Conservation (phyloP, 768 basidiomycete species). For the Trametes punicea region DNA sequence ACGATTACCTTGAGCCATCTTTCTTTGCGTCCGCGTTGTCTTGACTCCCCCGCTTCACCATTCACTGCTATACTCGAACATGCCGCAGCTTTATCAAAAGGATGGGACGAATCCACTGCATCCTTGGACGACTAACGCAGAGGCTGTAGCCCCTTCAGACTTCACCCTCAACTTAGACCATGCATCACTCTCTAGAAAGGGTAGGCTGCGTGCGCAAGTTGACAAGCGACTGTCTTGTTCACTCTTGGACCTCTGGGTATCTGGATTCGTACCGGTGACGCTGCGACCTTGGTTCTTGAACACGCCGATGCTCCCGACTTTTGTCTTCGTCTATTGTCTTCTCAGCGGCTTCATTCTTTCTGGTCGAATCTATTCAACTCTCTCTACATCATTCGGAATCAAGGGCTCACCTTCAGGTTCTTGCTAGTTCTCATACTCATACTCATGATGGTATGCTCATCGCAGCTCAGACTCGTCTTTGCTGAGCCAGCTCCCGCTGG, state of each 20-base stretch:
- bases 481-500: slow-evolving; percentile 16
- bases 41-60: too few species aligned
- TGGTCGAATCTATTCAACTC: not conserved
- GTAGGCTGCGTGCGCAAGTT: not conserved
- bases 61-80: too few species aligned
- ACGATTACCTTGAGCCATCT: too few species aligned
- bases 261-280: not conserved
- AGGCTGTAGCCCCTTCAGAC: not conserved
- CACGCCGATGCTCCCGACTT: not conserved
- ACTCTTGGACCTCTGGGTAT: slow-evolving; percentile 2
- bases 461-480: slow-evolving; percentile 8
- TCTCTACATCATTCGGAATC: not conserved
- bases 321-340: slow-evolving; percentile 13
- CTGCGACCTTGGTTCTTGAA: slow-evolving; percentile 1
- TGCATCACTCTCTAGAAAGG: not conserved
- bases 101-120: not conserved
- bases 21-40: too few species aligned
- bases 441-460: too few species aligned
- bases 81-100: too few species aligned
- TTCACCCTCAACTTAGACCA: not conserved
- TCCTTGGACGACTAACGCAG: not conserved
- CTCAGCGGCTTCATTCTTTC: slow-evolving; percentile 12
- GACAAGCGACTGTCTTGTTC: not conserved
- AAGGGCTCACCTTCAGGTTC: not conserved
- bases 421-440: not conserved